These are phyloP conservation scores for Lentinula guzmanii DNA, from an alignment of 768 basidiomycete species.

Conservation along the genomic window DNA sequence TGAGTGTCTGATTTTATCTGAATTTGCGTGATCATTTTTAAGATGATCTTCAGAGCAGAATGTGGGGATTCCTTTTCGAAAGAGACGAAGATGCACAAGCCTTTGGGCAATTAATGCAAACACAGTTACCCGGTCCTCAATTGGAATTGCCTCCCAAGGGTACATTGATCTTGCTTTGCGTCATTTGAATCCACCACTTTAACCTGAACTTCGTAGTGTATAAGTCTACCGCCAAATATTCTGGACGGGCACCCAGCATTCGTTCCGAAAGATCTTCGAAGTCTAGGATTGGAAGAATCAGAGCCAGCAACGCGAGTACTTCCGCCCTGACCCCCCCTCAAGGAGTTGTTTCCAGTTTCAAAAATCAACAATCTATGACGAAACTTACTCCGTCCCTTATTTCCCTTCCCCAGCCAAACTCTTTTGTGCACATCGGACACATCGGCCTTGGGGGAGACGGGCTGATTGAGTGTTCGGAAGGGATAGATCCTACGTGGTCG, in stretches of 20 bases:
- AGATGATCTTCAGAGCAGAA: slow-evolving; percentile 32
- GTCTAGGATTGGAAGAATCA: slow-evolving; percentile 19
- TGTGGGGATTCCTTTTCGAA: slow-evolving; percentile 46
- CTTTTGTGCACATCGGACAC: slow-evolving; percentile 64
- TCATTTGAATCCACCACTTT: slow-evolving; percentile 13
- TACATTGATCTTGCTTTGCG: background rate
- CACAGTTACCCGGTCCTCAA: slow-evolving; percentile 19
- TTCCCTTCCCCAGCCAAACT: slow-evolving; percentile 50
- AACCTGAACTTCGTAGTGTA: background rate
- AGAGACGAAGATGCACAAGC: slow-evolving; percentile 42
- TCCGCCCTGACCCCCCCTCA: slow-evolving; percentile 17
- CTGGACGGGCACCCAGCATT: slow-evolving; percentile 12
- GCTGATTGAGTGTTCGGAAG: slow-evolving; percentile 45
- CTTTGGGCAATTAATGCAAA: slow-evolving; percentile 26
- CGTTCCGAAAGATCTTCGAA: slow-evolving; percentile 9
- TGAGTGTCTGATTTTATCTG: slow-evolving; percentile 30
- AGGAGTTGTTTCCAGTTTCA: background rate
- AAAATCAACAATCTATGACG: slow-evolving; percentile 11
- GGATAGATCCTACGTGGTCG: slow-evolving; percentile 50
- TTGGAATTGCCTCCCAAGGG: slow-evolving; percentile 4
- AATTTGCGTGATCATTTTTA: background rate
- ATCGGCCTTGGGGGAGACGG: slow-evolving; percentile 51
- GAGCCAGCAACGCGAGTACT: slow-evolving; percentile 31
- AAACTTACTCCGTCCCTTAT: slow-evolving; percentile 38
- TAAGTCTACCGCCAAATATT: background rate